Base-by-base conservation (phyloP, 106 monocot species). In the Narthecium ossifragum region DNA sequence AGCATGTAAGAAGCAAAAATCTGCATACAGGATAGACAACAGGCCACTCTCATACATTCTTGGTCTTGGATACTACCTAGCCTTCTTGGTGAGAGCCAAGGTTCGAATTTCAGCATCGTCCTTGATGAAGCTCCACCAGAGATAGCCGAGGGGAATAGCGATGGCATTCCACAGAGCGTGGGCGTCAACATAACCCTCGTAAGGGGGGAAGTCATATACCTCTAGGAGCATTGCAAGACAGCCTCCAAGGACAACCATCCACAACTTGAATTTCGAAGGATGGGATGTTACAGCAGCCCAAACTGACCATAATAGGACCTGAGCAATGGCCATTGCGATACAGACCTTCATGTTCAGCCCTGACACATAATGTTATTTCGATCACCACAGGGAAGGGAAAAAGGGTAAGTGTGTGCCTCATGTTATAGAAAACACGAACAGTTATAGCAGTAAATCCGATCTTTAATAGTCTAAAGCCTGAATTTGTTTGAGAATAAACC, bases 291-390 rank as follows among this genome's bases (percentile, higher is more conserved):
- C 12, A 15, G 80, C 90, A 31, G 80, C 86, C 90, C 96, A 96
- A n/a, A 90, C 67, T 27, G 83, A 70, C 96, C 96, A 96, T 39
- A 70, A 26, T 5, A 83, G 61, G 31, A 96, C 79, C 57, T 90
- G 90, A 27, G 50, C 54, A 11, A 79, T 50, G 22, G 65, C 96
- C 86, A 96, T 84, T 17, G 46, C 62, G 7, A 90, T 27, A 29
- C 90, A 90, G 2, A 96, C 86, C 64, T 76, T 83, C 90, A 96
- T 90, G 53, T 96, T 90, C 80, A 76, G 81, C 15, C 86, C 96
- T 96, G 83, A 46, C 56, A 50, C 13, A 51, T 30, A 43, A n/a
- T n/a, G n/a, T n/a, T n/a, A n/a, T n/a, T n/a, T n/a, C n/a, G n/a
- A n/a, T n/a, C n/a, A n/a, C n/a, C n/a, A n/a, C n/a, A n/a, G n/a